Evolutionary conservation across 177 flowering plant species (phyloP), one percentile per base, ranked within the genome.

Genomic region (Vitis hybrid): DNA sequence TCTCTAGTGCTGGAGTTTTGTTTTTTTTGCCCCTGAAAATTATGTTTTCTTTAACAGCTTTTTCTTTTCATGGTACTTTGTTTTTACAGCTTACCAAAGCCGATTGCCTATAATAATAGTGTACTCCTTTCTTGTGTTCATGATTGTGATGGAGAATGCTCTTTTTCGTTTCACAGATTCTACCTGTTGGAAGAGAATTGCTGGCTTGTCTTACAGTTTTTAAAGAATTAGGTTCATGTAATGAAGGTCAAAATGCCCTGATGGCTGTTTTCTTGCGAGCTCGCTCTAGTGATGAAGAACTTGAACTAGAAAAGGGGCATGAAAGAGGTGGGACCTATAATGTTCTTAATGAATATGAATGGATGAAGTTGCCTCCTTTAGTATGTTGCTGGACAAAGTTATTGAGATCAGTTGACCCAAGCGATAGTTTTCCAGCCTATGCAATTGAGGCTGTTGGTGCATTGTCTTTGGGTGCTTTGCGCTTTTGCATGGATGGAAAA

Each of bases 161-260:
- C 15, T 3, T 11, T 48, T 56, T 67, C 69, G 26, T 62, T 75
- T 55, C 79, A 50, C 79, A 96, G 99, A 84, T 84, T 60, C 84
- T 96, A 56, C 98, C 95, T 10, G 86, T 89, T 82, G 99, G 97
- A 78, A 85, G 75, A 73, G 98, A 93, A 69, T 75, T 96, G 67
- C 69, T 83, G 18, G 87, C 84, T 52, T 92, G 97, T 83, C 80
- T 96, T 66, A 65, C 75, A 32, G 82, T 86, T 49, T 88, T 96
- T 57, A 86, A 80, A 83, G 90, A 80, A 56, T 71, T 91, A 49
- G 82, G 82, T 69, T 84, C 83, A 60, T 80, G 77, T 67, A 57
- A 56, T 75, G 89, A 84, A 81, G 94, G 97, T 70, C 87, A 67
- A 76, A 72, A 64, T 67, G 92, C 91, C 65, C 74, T 92, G 60